A percentile compares a stretch with the other conserved stretches of the same genome.
phyloP scores from a whole-genome alignment of 1,139 yeast genomes.

The Candida glucosophila region DNA sequence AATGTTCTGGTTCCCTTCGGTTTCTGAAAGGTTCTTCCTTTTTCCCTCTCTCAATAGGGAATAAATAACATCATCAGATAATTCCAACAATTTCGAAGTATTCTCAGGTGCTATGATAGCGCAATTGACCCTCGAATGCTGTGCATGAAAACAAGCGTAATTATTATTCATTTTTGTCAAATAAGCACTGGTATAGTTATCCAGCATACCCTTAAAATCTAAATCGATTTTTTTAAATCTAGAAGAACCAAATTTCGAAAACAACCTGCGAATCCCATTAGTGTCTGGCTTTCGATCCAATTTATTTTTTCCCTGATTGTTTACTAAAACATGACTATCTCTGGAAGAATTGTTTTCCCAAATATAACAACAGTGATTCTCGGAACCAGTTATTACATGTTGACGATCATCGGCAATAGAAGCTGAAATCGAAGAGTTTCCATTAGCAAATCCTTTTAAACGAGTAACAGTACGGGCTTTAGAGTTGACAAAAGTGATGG shows the following conservation, averaged over 20 bases:
- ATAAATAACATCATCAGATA: slow-evolving; percentile 69
- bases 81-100: slow-evolving; percentile 55
- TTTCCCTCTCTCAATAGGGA: slow-evolving; percentile 3
- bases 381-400: slow-evolving; percentile 52
- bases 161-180: slow-evolving; percentile 41
- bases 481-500: slow-evolving; percentile 57
- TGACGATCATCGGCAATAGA: slow-evolving; percentile 47
- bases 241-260: slow-evolving; percentile 22
- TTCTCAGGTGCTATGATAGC: slow-evolving; percentile 75
- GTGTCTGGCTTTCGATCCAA: slow-evolving; percentile 26
- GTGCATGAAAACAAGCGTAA: slow-evolving; percentile 70
- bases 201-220: slow-evolving; percentile 13
- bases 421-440: slow-evolving; percentile 66
- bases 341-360: slow-evolving; percentile 49
- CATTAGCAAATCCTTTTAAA: slow-evolving; percentile 67
- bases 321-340: slow-evolving; percentile 15
- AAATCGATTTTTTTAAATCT: slow-evolving; percentile 20
- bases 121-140: slow-evolving; percentile 62
- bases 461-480: slow-evolving; percentile 53
- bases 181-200: slow-evolving; percentile 14
- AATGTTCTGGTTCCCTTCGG: slow-evolving; percentile 9
- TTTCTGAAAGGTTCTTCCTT: slow-evolving; percentile 10
- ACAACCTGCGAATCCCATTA: slow-evolving; percentile 27
- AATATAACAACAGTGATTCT: slow-evolving; percentile 63
- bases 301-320: slow-evolving; percentile 27